Percentiles rank a stretch among this genome's conserved stretches.
phyloP scores from a whole-genome alignment of 2,329 filamentous ascomycete genomes.

The Nothophoma quercina region DNA sequence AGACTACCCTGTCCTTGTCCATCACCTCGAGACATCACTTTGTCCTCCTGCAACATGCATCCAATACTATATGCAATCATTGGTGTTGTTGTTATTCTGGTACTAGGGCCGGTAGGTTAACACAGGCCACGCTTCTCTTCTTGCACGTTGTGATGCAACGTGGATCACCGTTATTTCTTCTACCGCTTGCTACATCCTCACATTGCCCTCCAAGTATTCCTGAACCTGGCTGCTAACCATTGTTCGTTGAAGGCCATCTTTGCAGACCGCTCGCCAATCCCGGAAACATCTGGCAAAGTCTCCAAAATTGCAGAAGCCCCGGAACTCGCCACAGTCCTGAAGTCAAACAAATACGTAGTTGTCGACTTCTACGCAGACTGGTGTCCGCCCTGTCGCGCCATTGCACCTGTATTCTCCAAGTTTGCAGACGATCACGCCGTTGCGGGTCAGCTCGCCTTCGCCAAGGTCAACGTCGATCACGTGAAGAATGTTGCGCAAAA shows the following conservation, averaged over 20 bases:
- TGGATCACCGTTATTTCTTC: too few relatives aligned
- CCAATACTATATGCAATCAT: slow-evolving; percentile 12
- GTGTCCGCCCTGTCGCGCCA: slow-evolving; percentile 63
- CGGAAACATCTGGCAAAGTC: slow-evolving; percentile 11
- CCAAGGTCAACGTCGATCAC: slow-evolving; percentile 62
- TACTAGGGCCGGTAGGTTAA: slow-evolving; percentile 11
- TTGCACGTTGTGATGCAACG: too few relatives aligned
- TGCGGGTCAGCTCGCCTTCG: slow-evolving; percentile 56
- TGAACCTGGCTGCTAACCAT: too few relatives aligned
- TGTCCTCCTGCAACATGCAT: not conserved
- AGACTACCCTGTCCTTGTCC: too few relatives aligned
- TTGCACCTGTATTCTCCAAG: slow-evolving; percentile 59
- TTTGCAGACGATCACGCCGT: slow-evolving; percentile 57
- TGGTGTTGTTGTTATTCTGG: slow-evolving; percentile 12
- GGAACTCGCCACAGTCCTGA: not conserved
- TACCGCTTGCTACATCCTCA: too few relatives aligned
- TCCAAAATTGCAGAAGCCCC: not conserved
- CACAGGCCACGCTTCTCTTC: too few relatives aligned
- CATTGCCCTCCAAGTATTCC: too few relatives aligned
- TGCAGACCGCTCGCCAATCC: slow-evolving; percentile 14
- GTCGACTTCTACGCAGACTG: slow-evolving; percentile 46
- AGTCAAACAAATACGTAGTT: slow-evolving; percentile 7
- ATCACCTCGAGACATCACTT: not conserved
- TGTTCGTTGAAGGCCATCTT: too few relatives aligned
- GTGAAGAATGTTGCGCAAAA: slow-evolving; percentile 55